Conservation (phyloP, 2,329 filamentous ascomycete species). For the Aureobasidium subglaciale region DNA sequence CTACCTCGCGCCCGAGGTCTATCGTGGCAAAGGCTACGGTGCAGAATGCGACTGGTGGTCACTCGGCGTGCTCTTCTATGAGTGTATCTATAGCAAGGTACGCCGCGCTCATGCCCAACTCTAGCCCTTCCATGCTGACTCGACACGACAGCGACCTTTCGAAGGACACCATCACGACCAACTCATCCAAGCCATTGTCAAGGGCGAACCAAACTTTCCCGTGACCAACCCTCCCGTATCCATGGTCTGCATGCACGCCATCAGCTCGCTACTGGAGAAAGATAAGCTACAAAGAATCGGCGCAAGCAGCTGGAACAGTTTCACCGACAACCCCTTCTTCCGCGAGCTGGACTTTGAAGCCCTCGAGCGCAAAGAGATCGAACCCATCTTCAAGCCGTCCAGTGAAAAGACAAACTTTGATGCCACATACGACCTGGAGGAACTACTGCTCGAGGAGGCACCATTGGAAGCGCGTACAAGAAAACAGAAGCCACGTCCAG, state of each 20-base stretch:
- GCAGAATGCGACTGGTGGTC: conserved; percentile 98
- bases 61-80: conserved; percentile 93
- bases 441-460: conserved; percentile 86
- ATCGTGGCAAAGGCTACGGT: conserved; percentile 81
- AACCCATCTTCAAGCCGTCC: conserved; percentile 86
- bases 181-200: conserved; percentile 72
- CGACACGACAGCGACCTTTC: conserved; percentile 65
- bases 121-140: neutral
- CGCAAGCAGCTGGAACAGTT: conserved; percentile 72
- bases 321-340: conserved; percentile 87
- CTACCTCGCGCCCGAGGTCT: conserved; percentile 93
- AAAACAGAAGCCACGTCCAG: conserved; percentile 86
- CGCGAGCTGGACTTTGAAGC: conserved; percentile 73
- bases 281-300: conserved; percentile 78
- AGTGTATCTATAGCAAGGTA: conserved; percentile 99
- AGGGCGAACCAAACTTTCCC: conserved; percentile 78
- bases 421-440: conserved; percentile 94
- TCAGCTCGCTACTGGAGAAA: conserved; percentile 73
- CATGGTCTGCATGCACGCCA: conserved; percentile 79
- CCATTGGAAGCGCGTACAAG: conserved; percentile 87
- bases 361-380: conserved; percentile 77
- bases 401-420: conserved; percentile 99
- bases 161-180: conserved; percentile 80
- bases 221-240: conserved; percentile 87
- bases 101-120: conserved; percentile 20